phyloP scores from a whole-genome alignment of 495 filamentous ascomycete genomes.

The Aspergillus saccharolyticus region DNA sequence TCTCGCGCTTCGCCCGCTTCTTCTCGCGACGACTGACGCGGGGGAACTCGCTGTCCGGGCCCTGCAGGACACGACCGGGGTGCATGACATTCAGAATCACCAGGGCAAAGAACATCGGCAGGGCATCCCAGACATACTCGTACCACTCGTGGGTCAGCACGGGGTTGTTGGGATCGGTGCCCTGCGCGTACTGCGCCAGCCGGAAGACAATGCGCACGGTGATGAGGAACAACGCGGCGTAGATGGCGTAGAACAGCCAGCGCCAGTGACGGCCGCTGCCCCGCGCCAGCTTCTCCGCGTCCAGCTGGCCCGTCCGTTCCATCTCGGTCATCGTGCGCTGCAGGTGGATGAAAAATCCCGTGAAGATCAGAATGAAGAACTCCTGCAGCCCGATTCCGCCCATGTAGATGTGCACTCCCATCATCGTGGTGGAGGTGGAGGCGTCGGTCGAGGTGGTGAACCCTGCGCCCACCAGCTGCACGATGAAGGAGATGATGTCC shows the following conservation, averaged over 20 bases:
- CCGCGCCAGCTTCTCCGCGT: slow-evolving; percentile 17
- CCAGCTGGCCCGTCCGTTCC: slow-evolving; percentile 34
- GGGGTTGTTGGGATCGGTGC: slow-evolving; percentile 5
- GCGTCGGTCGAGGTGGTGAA: slow-evolving; percentile 31
- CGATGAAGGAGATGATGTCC: slow-evolving; percentile 59
- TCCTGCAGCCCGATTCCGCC: slow-evolving; percentile 57
- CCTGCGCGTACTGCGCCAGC: slow-evolving; percentile 5
- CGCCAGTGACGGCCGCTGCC: slow-evolving; percentile 26
- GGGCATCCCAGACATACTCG: slow-evolving; percentile 13
- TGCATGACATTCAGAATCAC: slow-evolving; percentile 7
- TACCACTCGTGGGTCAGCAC: slow-evolving; percentile 7
- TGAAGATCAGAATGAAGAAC: slow-evolving; percentile 53
- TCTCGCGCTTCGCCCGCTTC: slow-evolving; percentile 7
- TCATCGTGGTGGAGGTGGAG: slow-evolving; percentile 16
- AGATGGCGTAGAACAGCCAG: slow-evolving; percentile 45
- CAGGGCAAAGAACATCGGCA: slow-evolving; percentile 13
- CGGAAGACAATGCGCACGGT: slow-evolving; percentile 15
- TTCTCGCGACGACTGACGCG: slow-evolving; percentile 6
- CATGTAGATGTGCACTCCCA: slow-evolving; percentile 56
- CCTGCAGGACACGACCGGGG: slow-evolving; percentile 6
- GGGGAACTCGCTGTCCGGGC: not conserved
- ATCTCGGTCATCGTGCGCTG: slow-evolving; percentile 35
- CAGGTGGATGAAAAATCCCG: slow-evolving; percentile 42
- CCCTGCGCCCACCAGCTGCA: slow-evolving; percentile 52
- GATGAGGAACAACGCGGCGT: slow-evolving; percentile 36